These are phyloP conservation scores for Sclerotinia sclerotiorum DNA, from an alignment of 2,329 filamentous ascomycete species.

Conservation along the genomic window DNA sequence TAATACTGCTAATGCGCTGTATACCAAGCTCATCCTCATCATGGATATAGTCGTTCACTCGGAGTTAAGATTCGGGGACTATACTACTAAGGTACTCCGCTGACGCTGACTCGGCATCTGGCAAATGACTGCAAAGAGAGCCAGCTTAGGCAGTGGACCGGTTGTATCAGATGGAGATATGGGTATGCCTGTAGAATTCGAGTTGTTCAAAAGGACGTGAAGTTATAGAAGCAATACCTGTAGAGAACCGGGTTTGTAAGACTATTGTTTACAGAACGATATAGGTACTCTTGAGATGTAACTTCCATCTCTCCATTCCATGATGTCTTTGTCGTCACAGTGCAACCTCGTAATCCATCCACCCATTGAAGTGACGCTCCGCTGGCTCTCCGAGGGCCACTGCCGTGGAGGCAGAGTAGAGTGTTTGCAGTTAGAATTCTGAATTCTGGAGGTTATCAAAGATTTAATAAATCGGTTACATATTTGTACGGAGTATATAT, in stretches of 20 bases:
- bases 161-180: neutral
- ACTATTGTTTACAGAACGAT: too few species aligned
- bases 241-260: too few species aligned
- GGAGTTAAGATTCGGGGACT: neutral
- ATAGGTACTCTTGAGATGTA: too few species aligned
- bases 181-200: neutral
- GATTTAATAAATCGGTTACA: neutral
- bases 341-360: neutral
- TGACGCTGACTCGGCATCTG: neutral
- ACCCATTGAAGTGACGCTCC: neutral
- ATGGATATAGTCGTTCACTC: neutral
- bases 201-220: neutral
- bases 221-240: neutral
- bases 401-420: conserved; percentile 3
- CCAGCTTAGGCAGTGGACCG: neutral
- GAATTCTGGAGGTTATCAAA: neutral
- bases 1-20: neutral
- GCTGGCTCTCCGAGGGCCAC: conserved; percentile 5
- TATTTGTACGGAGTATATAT: neutral
- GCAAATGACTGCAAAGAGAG: too few species aligned
- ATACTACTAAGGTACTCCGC: neutral
- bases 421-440: too few species aligned
- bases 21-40: neutral
- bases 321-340: neutral
- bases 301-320: neutral